These are phyloP conservation scores for Populus euphratica DNA, from an alignment of 345 rosid genomes.

Conservation along the genomic window DNA sequence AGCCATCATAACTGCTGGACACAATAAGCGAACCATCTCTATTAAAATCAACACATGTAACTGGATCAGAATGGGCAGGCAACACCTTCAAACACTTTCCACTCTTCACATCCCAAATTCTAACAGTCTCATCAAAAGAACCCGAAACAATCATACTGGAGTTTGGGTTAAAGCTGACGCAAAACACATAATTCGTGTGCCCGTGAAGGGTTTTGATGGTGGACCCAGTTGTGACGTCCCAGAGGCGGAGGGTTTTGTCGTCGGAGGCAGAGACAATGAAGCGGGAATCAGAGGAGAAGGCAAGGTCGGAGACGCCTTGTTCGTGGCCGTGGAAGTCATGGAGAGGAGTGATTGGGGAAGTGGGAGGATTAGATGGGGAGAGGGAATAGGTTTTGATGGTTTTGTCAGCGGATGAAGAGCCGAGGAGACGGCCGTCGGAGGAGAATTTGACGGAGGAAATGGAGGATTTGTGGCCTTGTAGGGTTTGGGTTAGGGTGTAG, in stretches of 20 bases:
- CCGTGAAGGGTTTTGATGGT: constrained; percentile 61
- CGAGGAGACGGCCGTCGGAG: constrained; percentile 78
- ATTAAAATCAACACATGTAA: constrained; percentile 83
- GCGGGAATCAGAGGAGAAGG: constrained; percentile 84
- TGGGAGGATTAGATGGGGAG: constrained; percentile 35
- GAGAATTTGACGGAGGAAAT: constrained; percentile 88
- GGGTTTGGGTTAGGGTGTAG: constrained; percentile 70
- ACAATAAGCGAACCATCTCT: constrained; percentile 78
- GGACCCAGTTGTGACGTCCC: constrained; percentile 80
- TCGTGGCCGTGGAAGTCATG: constrained; percentile 69
- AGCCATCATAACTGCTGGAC: constrained; percentile 88
- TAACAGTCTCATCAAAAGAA: constrained; percentile 85
- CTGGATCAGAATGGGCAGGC: constrained; percentile 93
- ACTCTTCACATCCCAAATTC: constrained; percentile 84
- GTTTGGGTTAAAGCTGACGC: constrained; percentile 81
- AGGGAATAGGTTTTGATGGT: constrained; percentile 63
- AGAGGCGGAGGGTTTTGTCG: constrained; percentile 83
- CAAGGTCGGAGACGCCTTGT: constrained; percentile 75
- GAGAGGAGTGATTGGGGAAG: constrained; percentile 37
- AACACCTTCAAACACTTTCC: constrained; percentile 88
- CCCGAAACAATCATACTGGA: constrained; percentile 92
- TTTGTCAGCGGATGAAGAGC: constrained; percentile 84
- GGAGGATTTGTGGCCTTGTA: constrained; percentile 60
- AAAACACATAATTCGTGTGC: constrained; percentile 79
- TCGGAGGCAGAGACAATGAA: constrained; percentile 91